phyloP scores from a whole-genome alignment of 805 yeast species.

The Danielia reshetovae region DNA sequence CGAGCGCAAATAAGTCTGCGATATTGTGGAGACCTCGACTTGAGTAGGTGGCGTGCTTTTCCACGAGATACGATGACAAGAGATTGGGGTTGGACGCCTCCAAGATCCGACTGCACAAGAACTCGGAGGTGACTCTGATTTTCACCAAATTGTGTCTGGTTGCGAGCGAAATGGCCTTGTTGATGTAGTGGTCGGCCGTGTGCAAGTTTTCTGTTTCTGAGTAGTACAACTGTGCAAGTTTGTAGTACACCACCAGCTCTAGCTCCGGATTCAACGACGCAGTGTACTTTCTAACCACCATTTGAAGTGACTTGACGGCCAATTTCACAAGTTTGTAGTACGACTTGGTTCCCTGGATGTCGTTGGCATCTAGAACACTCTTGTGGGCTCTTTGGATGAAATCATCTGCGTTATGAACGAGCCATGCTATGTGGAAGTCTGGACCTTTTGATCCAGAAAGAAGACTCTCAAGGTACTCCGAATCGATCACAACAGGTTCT shows the following conservation, averaged over 20 bases:
- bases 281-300: slow-evolving; percentile 20
- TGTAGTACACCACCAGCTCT: slow-evolving; percentile 31
- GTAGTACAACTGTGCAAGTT: slow-evolving; percentile 34
- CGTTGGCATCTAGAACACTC: slow-evolving; percentile 11
- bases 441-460: not conserved
- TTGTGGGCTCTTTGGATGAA: slow-evolving; percentile 12
- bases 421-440: slow-evolving; percentile 8
- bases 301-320: slow-evolving; percentile 10
- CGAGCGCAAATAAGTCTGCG: slow-evolving; percentile 25
- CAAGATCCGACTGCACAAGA: slow-evolving; percentile 35
- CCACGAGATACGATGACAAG: slow-evolving; percentile 5
- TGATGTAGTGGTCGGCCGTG: slow-evolving; percentile 38
- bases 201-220: slow-evolving; percentile 40
- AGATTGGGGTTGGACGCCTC: slow-evolving; percentile 15
- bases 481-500: too few species aligned
- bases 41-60: slow-evolving; percentile 4
- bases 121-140: slow-evolving; percentile 28
- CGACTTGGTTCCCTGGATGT: slow-evolving; percentile 6
- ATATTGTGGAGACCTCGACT: slow-evolving; percentile 12
- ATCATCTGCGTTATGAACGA: slow-evolving; percentile 8
- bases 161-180: slow-evolving; percentile 26
- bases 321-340: slow-evolving; percentile 11
- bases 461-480: not conserved
- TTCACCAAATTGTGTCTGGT: slow-evolving; percentile 20
- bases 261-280: slow-evolving; percentile 23